Percentiles rank a stretch among this genome's conserved stretches.
Evolutionary conservation across 2,329 filamentous ascomycete species (phyloP).

Genomic region (Neonectria magnoliae): DNA sequence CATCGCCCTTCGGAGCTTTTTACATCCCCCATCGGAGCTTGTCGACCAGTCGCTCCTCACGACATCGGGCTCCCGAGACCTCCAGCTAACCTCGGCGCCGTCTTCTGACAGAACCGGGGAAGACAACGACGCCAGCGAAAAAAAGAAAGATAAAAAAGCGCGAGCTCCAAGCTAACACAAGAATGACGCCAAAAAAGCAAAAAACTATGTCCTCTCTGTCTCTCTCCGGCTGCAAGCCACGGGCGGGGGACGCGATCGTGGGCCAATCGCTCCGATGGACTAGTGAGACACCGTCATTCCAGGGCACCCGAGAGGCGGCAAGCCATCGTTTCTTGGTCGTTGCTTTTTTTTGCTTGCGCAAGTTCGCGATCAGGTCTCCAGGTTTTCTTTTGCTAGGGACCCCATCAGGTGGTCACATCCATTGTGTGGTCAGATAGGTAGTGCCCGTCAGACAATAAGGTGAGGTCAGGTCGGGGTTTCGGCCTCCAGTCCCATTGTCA

Average conservation of each 20-base stretch:
- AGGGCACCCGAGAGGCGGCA: background rate
- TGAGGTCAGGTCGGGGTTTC: too few relatives aligned
- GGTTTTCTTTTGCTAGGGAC: background rate
- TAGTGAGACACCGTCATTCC: background rate
- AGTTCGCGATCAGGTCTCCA: background rate
- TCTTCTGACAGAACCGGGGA: too few relatives aligned
- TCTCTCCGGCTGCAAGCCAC: background rate
- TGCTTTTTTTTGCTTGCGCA: too few relatives aligned
- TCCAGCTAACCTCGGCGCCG: too few relatives aligned
- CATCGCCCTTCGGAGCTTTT: conserved; percentile 22
- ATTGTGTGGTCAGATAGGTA: too few relatives aligned
- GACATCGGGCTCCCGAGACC: conserved; percentile 19
- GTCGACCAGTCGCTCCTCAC: conserved; percentile 14
- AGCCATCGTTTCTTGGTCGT: background rate
- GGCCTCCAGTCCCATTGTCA: background rate
- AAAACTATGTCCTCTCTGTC: too few relatives aligned
- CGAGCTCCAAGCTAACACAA: too few relatives aligned
- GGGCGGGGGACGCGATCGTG: background rate
- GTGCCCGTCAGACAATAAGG: too few relatives aligned
- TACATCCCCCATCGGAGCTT: conserved; percentile 10
- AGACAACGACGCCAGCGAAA: too few relatives aligned
- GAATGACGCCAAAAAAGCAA: too few relatives aligned
- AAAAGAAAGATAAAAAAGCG: too few relatives aligned
- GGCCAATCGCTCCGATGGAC: background rate
- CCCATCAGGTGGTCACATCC: too few relatives aligned